Evolutionary conservation across 176 grass and related monocot genomes (phyloP).

Genomic region (Musa beccarii): DNA sequence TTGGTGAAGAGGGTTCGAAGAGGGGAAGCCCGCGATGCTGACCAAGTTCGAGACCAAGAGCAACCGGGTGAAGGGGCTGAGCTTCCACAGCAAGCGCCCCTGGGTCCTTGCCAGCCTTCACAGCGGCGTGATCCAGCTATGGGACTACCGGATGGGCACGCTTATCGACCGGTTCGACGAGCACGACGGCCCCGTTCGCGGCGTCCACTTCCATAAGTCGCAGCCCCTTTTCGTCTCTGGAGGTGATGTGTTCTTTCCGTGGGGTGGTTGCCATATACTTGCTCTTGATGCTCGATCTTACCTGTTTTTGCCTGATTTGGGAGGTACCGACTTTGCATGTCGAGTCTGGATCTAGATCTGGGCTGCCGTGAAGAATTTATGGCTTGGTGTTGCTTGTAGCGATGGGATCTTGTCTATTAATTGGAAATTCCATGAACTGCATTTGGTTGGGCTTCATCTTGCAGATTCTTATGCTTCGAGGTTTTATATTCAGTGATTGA

Average conservation of each 20-base stretch:
- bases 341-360: too few relatives aligned
- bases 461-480: too few relatives aligned
- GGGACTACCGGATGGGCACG: conserved; percentile 89
- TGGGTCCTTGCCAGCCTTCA: conserved; percentile 89
- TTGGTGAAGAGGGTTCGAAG: too few relatives aligned
- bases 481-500: too few relatives aligned
- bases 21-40: conserved; percentile 46
- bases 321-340: background rate
- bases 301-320: background rate
- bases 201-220: conserved; percentile 83
- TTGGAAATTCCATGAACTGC: too few relatives aligned
- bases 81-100: conserved; percentile 76
- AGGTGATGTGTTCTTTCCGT: conserved; percentile 31
- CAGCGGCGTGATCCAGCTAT: conserved; percentile 87
- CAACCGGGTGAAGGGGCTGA: conserved; percentile 94
- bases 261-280: background rate
- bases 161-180: conserved; percentile 92
- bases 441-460: too few relatives aligned
- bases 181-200: conserved; percentile 80
- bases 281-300: conserved; percentile 10
- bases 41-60: conserved; percentile 99
- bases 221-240: conserved; percentile 97
- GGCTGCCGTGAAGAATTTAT: too few relatives aligned
- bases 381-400: too few relatives aligned
- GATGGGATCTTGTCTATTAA: too few relatives aligned